Conservation (phyloP, 441 rosid species). For the Pelargonium citronellum region DNA sequence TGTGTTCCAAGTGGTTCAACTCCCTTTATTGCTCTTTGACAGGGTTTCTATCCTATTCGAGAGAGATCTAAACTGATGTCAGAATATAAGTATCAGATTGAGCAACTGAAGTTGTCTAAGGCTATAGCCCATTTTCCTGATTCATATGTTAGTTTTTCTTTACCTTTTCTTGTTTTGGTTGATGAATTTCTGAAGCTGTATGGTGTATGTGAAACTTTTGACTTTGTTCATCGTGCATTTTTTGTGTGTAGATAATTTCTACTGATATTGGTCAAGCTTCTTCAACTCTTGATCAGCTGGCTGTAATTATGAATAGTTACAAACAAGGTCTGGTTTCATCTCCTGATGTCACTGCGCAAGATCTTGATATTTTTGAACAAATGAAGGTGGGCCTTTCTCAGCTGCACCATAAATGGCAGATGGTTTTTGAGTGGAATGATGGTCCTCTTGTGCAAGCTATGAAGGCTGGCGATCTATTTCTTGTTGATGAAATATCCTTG, state of each 20-base stretch:
- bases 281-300: slow-evolving; percentile 48
- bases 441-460: slow-evolving; percentile 95
- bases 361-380: slow-evolving; percentile 50
- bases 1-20: neutral
- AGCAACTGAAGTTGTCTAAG: slow-evolving; percentile 51
- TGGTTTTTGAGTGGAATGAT: slow-evolving; percentile 92
- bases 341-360: slow-evolving; percentile 34
- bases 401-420: slow-evolving; percentile 72
- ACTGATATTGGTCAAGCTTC: slow-evolving; percentile 63
- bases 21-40: slow-evolving; percentile 26
- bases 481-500: slow-evolving; percentile 93
- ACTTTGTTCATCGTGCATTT: slow-evolving; percentile 19
- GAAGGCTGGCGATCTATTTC: slow-evolving; percentile 83
- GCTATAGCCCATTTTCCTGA: slow-evolving; percentile 35
- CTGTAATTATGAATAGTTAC: slow-evolving; percentile 35
- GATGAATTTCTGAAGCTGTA: slow-evolving; percentile 4
- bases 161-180: slow-evolving; percentile 2
- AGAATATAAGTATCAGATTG: slow-evolving; percentile 49
- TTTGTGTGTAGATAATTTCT: slow-evolving; percentile 48
- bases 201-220: slow-evolving; percentile 1
- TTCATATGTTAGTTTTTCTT: slow-evolving; percentile 39
- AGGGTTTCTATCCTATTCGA: slow-evolving; percentile 94
- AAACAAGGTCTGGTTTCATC: slow-evolving; percentile 38
- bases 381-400: slow-evolving; percentile 45
- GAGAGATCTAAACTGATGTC: slow-evolving; percentile 73